Percentiles rank a stretch among this genome's conserved stretches.
Conservation (phyloP, 371 early-diverging fungal species). For the Parasitella parasitica region DNA sequence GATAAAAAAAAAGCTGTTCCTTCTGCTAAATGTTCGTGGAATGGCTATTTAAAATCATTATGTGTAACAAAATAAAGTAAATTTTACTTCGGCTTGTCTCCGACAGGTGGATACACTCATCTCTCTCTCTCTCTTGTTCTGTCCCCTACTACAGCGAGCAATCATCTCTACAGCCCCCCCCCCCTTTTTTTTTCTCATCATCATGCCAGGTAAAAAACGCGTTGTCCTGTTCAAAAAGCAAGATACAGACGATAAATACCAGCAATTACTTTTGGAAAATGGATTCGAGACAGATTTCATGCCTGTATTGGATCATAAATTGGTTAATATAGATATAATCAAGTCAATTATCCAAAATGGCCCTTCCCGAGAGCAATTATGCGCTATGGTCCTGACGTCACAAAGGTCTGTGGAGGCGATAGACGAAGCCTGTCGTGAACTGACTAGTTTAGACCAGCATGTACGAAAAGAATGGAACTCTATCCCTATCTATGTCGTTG, state of each 20-base stretch:
- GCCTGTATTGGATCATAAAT: slow-evolving; percentile 38
- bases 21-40: not conserved
- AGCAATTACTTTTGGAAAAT: slow-evolving; percentile 1
- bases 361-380: slow-evolving; percentile 9
- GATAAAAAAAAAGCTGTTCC: not conserved
- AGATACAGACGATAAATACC: slow-evolving; percentile 23
- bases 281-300: slow-evolving; percentile 30
- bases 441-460: not conserved
- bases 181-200: not conserved
- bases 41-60: slow-evolving; percentile 8
- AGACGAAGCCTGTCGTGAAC: not conserved
- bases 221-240: slow-evolving; percentile 27
- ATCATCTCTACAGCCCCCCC: not conserved
- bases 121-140: not conserved
- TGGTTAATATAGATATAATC: slow-evolving; percentile 13
- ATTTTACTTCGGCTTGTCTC: slow-evolving; percentile 18
- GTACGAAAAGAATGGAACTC: slow-evolving; percentile 18
- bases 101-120: slow-evolving; percentile 5
- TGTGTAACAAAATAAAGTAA: slow-evolving; percentile 2
- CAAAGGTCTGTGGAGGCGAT: slow-evolving; percentile 42
- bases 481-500: slow-evolving; percentile 49
- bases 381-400: slow-evolving; percentile 39
- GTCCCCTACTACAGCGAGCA: not conserved
- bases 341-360: slow-evolving; percentile 14
- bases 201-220: slow-evolving; percentile 8